Evolutionary conservation across 495 filamentous ascomycete genomes (phyloP).

Genomic region (Parathielavia appendiculata): DNA sequence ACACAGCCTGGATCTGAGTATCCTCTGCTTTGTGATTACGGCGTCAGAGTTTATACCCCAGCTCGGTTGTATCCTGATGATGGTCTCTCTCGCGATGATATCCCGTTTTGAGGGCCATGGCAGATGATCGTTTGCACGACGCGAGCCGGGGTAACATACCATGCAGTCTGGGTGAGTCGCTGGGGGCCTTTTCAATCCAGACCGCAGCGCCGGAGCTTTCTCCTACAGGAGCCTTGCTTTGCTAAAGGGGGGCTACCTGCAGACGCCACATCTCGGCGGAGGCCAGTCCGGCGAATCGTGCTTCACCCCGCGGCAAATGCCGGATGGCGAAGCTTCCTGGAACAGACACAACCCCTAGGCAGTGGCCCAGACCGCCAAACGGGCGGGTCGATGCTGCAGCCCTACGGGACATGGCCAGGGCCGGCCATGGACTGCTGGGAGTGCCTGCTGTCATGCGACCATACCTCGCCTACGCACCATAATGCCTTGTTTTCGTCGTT

Average conservation of each 20-base stretch:
- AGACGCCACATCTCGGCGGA: not conserved
- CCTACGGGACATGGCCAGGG: not conserved
- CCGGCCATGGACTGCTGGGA: not conserved
- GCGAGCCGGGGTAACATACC: not conserved
- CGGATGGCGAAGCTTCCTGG: not conserved
- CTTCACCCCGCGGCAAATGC: not conserved
- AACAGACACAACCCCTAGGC: no score
- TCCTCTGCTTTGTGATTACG: no score
- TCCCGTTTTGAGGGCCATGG: not conserved
- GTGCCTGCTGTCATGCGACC: slow-evolving; percentile 3
- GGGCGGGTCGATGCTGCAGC: not conserved
- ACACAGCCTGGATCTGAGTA: no score
- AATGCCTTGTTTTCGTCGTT: not conserved
- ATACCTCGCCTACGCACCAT: not conserved
- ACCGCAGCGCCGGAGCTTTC: not conserved
- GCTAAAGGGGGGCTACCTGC: not conserved
- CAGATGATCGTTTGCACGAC: not conserved
- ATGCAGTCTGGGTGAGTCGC: not conserved
- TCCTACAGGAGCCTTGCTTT: not conserved
- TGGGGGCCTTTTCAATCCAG: not conserved
- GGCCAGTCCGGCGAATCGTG: not conserved
- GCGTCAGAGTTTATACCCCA: no score
- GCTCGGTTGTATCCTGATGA: no score
- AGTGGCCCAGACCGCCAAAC: no score
- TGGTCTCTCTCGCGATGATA: not conserved